Evolutionary conservation across 306 rosid species (phyloP), one percentile per base, ranked within the genome.

Genomic region (Biancaea sappan): DNA sequence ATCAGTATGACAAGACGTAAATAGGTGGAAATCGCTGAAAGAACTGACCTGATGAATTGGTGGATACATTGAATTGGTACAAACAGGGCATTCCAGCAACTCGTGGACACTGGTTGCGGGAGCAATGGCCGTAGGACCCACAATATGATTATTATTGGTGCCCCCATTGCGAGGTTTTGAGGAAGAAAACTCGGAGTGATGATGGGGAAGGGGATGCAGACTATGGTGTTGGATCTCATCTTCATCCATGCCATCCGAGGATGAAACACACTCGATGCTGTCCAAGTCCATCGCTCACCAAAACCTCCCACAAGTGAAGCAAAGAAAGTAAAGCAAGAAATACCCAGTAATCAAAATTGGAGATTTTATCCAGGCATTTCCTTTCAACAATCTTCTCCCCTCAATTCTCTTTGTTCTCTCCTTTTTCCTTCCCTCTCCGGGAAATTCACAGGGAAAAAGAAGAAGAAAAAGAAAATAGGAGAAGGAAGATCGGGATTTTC

Each of bases 81-180:
- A 93, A 6, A 93, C 98, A 8, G 98, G 97, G 79, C 98, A 93
- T 81, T 93, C 97, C 2, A 93, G 89, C 89, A 93, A 84, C 78
- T 93, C 98, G 35, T 93, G 98, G 58, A 93, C 98, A 79, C 98
- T 93, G 72, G 98, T 91, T 62, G 97, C 93, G 3, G 98, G 98
- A 53, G 96, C 77, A 77, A 88, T 88, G 60, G 84, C 84, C n/a
- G 80, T 83, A 41, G 87, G 78, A 0, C 86, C 89, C 66, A 83
- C 38, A n/a, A 50, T 35, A 68, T 75, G 66, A 35, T 78, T 71
- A 65, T 65, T 77, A 47, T 79, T 87, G 24, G 66, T 74, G 66
- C 63, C 77, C 60, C 86, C 89, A 84, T 86, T 86, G 46, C 97
- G 87, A 76, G 91, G 84, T 63, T 91, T 89, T 2, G 92, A 78